phyloP scores from a whole-genome alignment of 2,329 filamentous ascomycete genomes.

The Incumbomyces lentus region DNA sequence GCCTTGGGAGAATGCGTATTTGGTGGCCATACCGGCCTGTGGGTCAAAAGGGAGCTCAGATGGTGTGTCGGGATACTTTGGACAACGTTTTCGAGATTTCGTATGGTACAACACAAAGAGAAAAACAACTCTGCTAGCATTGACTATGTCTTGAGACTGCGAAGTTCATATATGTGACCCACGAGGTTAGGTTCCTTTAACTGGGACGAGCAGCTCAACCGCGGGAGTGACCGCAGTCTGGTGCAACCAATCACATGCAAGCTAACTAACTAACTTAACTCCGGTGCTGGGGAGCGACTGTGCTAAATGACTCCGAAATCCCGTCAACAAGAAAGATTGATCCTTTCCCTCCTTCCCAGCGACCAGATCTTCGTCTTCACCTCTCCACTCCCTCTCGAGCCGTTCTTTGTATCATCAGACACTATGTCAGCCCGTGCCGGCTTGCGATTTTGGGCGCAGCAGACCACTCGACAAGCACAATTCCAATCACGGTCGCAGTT shows the following conservation, averaged over 20 bases:
- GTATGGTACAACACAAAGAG: not conserved
- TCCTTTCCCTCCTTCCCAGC: conserved; percentile 22
- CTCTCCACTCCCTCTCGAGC: conserved; percentile 1
- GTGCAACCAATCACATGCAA: conserved; percentile 2
- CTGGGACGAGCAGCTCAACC: too few relatives aligned
- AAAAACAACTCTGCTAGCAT: not conserved
- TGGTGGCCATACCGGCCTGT: conserved; percentile 62
- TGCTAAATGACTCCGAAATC: not conserved
- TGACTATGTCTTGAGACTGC: not conserved
- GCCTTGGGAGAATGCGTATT: conserved; percentile 80
- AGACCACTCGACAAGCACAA: conserved; percentile 37
- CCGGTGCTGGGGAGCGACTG: conserved; percentile 1
- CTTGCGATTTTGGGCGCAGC: conserved; percentile 48
- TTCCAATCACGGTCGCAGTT: conserved; percentile 40
- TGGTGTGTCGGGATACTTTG: too few relatives aligned
- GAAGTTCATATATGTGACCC: not conserved
- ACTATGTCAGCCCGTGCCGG: conserved; percentile 49
- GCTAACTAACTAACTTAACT: not conserved
- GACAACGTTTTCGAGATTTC: too few relatives aligned
- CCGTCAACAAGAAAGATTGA: not conserved
- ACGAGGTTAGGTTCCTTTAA: not conserved
- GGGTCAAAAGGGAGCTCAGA: not conserved
- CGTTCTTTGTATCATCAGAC: conserved; percentile 7
- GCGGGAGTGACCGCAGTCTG: too few relatives aligned
- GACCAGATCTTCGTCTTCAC: conserved; percentile 9